A percentile compares a stretch with the other conserved stretches of the same genome.
Conservation (phyloP, 225 moss, liverwort and hornwort genomes). For the Sphagnum tenellum region DNA sequence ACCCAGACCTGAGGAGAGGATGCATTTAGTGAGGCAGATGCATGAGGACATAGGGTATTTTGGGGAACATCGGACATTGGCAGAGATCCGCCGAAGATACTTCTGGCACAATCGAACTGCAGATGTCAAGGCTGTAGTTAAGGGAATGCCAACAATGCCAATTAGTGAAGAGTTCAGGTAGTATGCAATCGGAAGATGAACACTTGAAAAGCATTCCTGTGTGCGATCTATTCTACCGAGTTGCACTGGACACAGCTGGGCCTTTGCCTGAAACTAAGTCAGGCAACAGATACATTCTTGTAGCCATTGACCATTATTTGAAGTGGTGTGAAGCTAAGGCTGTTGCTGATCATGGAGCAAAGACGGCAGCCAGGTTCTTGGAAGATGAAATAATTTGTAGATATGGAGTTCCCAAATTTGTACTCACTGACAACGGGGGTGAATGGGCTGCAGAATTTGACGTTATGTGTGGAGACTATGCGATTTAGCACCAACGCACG, state of each 20-base stretch:
- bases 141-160: neutral
- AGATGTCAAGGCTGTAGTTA: neutral
- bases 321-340: neutral
- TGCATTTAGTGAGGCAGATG: neutral
- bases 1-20: neutral
- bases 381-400: neutral
- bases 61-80: neutral
- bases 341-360: neutral
- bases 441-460: too few species aligned
- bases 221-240: neutral
- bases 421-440: too few species aligned
- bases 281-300: neutral
- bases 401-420: neutral
- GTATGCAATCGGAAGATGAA: neutral
- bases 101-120: neutral
- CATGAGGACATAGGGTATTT: neutral
- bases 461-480: too few species aligned
- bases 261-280: neutral
- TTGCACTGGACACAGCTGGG: neutral
- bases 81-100: neutral
- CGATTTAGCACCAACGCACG: too few species aligned
- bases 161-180: neutral
- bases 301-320: neutral
- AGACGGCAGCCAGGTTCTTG: neutral
- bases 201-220: neutral